Percentiles rank a stretch among this genome's conserved stretches.
These are phyloP conservation scores for Vigna nakashimae DNA, from an alignment of 306 rosid species.

Conservation along the genomic window DNA sequence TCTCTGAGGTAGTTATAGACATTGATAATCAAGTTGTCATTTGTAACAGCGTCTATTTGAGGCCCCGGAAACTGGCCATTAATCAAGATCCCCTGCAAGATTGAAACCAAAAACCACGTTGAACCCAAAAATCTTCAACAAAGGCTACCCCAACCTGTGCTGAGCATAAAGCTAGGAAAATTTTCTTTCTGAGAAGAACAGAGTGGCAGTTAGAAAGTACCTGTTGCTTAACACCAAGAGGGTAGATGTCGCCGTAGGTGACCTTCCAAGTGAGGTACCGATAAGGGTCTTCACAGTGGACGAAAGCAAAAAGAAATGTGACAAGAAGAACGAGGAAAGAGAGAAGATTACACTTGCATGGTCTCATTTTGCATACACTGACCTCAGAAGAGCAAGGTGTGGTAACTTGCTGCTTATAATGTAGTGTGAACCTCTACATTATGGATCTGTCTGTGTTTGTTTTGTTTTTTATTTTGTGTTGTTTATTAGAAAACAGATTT, in stretches of 20 bases:
- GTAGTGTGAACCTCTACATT: background rate
- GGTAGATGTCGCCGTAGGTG: slow-evolving; percentile 87
- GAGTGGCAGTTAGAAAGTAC: slow-evolving; percentile 48
- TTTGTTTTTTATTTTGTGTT: background rate
- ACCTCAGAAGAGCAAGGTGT: slow-evolving; percentile 37
- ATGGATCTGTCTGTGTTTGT: slow-evolving; percentile 33
- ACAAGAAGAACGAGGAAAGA: slow-evolving; percentile 49
- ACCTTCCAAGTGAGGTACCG: slow-evolving; percentile 85
- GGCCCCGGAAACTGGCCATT: slow-evolving; percentile 99
- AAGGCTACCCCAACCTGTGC: slow-evolving; percentile 5
- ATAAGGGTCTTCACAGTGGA: slow-evolving; percentile 80
- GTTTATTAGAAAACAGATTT: background rate
- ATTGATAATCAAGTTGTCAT: slow-evolving; percentile 83
- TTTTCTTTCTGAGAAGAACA: slow-evolving; percentile 4
- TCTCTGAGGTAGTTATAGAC: slow-evolving; percentile 83
- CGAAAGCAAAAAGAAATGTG: slow-evolving; percentile 47
- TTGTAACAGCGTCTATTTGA: slow-evolving; percentile 93
- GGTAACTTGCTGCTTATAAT: slow-evolving; percentile 47
- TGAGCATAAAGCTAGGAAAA: background rate
- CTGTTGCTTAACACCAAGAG: slow-evolving; percentile 94
- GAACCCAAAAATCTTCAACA: background rate
- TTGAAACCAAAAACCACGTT: slow-evolving; percentile 28
- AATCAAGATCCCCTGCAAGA: slow-evolving; percentile 88
- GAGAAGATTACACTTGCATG: slow-evolving; percentile 21
- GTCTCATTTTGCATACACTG: slow-evolving; percentile 42